These are phyloP conservation scores for Lagenidium sp. DNA, from an alignment of 352 stramenopile genomes.

Conservation along the genomic window DNA sequence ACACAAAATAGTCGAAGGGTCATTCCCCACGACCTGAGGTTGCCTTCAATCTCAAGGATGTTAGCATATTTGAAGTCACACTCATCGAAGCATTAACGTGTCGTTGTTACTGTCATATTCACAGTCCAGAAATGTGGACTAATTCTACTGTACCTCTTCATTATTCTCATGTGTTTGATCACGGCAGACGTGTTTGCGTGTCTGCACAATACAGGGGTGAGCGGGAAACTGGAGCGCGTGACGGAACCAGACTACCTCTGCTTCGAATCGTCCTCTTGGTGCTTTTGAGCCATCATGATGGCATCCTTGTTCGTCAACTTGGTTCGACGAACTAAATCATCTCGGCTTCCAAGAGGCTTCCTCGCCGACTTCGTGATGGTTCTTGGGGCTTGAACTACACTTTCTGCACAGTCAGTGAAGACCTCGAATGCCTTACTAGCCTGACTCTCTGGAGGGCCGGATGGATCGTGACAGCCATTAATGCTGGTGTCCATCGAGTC, in stretches of 20 bases:
- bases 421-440: slow-evolving; percentile 40
- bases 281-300: slow-evolving; percentile 38
- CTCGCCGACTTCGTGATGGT: slow-evolving; percentile 19
- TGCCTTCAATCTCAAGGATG: too few relatives aligned
- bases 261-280: slow-evolving; percentile 1
- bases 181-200: background rate
- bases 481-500: slow-evolving; percentile 66
- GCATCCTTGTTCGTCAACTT: slow-evolving; percentile 76
- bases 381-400: too few relatives aligned
- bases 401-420: slow-evolving; percentile 30
- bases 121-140: slow-evolving; percentile 3
- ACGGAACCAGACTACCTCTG: slow-evolving; percentile 7
- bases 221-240: too few relatives aligned
- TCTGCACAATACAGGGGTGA: too few relatives aligned
- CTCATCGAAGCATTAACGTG: too few relatives aligned
- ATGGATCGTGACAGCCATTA: too few relatives aligned
- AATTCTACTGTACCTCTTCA: slow-evolving; percentile 17
- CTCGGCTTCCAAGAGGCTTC: slow-evolving; percentile 53
- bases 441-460: too few relatives aligned
- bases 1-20: too few relatives aligned
- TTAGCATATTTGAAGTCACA: too few relatives aligned
- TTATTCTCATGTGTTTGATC: slow-evolving; percentile 1
- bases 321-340: slow-evolving; percentile 47
- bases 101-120: too few relatives aligned
- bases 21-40: too few relatives aligned